Evolutionary conservation across 2,329 filamentous ascomycete genomes (phyloP), one percentile per base, ranked within the genome.

Genomic region (Cryphonectria parasitica): DNA sequence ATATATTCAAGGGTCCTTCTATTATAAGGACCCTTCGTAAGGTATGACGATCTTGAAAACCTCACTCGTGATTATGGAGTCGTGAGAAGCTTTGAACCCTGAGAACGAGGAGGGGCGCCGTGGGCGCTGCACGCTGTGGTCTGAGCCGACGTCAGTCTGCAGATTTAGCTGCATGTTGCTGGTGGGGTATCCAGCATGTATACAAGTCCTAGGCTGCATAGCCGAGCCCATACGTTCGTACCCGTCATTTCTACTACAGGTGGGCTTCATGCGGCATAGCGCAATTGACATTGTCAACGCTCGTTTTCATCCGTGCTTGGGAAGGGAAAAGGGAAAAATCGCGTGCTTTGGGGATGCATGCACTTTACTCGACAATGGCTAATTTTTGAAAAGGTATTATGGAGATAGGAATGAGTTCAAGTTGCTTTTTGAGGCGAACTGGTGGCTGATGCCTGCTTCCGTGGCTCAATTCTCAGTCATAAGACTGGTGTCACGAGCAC

Each of bases 81-180:
- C 22, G 19, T 17, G 19, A 19, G 7, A 34, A 60, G 22, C 17
- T 22, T 22, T 17, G 13, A 17, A 15, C 34, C 36, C 19, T 41
- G 64, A 22, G 28, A 17, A 36, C 28, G 22, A n/a, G 2, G 2
- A 56, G 15, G 7, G 8, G 34, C 17, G 31, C 34, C 22, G 22
- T 3, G 62, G 43, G 25, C 19, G 54, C 54, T 34, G 52, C 52
- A 56, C 22, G 63, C 6, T 31, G 31, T 19, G 64, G n/a, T 65
- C 28, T 52, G 43, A 65, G 34, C 19, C 64, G 64, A 65, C 64
- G 64, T 65, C 64, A 65, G 52, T 11, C 64, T 54, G 64, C 64
- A 65, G 43, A 19, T 15, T 31, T 65, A 65, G 64, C 64, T 65
- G 25, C n/a, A 11, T 45, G 10, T 25, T 64, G 62, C 25, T 17